A percentile compares a stretch with the other conserved stretches of the same genome.
Conservation (phyloP, 2,329 filamentous ascomycete species). For the Volutella citrinella region DNA sequence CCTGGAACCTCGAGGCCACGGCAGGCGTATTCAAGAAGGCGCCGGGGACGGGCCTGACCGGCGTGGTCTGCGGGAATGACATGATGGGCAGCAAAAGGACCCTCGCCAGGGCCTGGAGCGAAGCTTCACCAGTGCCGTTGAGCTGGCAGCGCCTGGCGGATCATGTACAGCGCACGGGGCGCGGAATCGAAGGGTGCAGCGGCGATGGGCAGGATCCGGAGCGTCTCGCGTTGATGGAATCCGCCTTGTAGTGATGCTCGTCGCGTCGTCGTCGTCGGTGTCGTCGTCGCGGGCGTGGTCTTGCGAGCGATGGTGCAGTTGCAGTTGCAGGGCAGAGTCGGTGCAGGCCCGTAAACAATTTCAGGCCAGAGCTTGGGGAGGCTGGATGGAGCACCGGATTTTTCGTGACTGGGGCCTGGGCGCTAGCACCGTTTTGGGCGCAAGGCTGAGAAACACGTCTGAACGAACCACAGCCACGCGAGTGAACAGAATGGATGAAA, state of each 20-base stretch:
- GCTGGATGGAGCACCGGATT: conserved; percentile 35
- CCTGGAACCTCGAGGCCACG: conserved; percentile 46
- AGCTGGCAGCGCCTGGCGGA: conserved; percentile 21
- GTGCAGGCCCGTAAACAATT: conserved; percentile 27
- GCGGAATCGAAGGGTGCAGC: conserved; percentile 11
- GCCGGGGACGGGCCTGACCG: conserved; percentile 70
- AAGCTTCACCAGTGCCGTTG: conserved; percentile 28
- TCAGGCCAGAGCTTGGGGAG: conserved; percentile 31
- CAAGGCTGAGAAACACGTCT: conserved; percentile 29
- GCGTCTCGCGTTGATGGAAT: conserved; percentile 14
- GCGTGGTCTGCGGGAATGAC: conserved; percentile 59
- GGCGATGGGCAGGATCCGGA: conserved; percentile 6
- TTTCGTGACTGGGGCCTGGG: conserved; percentile 32
- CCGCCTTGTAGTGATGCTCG: conserved; percentile 12
- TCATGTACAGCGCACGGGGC: conserved; percentile 27
- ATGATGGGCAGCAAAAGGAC: conserved; percentile 38
- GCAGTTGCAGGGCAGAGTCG: conserved; percentile 16
- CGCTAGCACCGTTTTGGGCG: conserved; percentile 33
- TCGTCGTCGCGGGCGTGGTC: too few relatives aligned
- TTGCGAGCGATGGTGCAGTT: too few relatives aligned
- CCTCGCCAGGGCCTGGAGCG: conserved; percentile 25
- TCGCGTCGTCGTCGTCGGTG: conserved; percentile 19
- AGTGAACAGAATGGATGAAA: conserved; percentile 3
- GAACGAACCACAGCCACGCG: conserved; percentile 13
- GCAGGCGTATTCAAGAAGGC: conserved; percentile 75